A percentile compares a stretch with the other conserved stretches of the same genome.
Evolutionary conservation across 2,329 filamentous ascomycete genomes (phyloP).

Genomic region (Gremmenia infestans): DNA sequence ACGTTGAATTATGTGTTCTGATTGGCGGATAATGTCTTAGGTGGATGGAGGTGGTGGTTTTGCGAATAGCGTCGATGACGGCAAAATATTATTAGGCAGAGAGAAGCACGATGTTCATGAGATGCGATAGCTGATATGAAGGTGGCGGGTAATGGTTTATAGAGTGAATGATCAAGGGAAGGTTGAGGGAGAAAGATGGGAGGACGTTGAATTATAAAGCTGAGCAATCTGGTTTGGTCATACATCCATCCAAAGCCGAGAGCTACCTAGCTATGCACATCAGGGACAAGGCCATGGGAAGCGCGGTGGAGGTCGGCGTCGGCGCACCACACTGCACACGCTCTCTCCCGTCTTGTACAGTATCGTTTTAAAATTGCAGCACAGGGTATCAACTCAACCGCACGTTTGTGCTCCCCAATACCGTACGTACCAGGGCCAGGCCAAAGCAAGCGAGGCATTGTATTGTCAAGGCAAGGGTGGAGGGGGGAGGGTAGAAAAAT

Average conservation of each 20-base stretch:
- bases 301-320: neutral
- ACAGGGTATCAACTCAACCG: slow-evolving; percentile 12
- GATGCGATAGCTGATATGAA: neutral
- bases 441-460: slow-evolving; percentile 10
- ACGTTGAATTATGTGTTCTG: slow-evolving; percentile 14
- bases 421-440: too few relatives aligned
- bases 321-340: neutral
- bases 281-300: slow-evolving; percentile 13
- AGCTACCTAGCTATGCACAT: slow-evolving; percentile 12
- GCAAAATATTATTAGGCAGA: neutral
- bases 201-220: slow-evolving; percentile 27
- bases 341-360: neutral
- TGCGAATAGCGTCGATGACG: neutral
- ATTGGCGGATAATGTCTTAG: slow-evolving; percentile 17
- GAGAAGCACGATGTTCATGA: neutral
- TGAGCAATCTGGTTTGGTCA: slow-evolving; percentile 17
- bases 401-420: slow-evolving; percentile 19
- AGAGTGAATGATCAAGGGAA: slow-evolving; percentile 3
- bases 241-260: neutral
- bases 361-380: slow-evolving; percentile 8
- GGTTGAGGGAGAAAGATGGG: slow-evolving; percentile 8
- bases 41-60: neutral
- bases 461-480: slow-evolving; percentile 12
- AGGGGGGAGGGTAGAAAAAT: neutral
- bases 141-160: slow-evolving; percentile 1